Base-by-base conservation (phyloP, 108 stramenopile genomes). In the Nitzschia sp. region DNA sequence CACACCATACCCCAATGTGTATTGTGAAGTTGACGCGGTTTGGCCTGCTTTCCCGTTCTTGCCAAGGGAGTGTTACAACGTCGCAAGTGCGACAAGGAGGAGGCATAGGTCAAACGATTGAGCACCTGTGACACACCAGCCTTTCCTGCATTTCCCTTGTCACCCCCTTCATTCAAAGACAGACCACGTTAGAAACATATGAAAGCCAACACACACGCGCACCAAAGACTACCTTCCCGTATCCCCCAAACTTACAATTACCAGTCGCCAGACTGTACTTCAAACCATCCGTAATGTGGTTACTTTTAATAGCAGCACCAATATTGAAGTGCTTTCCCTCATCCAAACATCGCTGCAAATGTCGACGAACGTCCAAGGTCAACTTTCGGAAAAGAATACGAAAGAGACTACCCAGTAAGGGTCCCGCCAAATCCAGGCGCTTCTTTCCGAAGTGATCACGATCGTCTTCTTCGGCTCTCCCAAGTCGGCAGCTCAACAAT, bases 381-480 rank as follows among this genome's bases (percentile, higher is more conserved):
- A 99, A 76, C 76, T 96, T 96, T 30, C 92, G 69, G 75, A 99
- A 98, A 38, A 99, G 83, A 56, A 95, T 70, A 32, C 97, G 88
- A 75, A 99, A 99, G 33, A 98, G 80, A 32, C 96, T 94, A 19
- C 95, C 96, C 26, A 99, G 68, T 48, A 99, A 71, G 13, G 97
- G 95, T 46, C 99, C 99, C n/a, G 98, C 98, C 79, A 99, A 80
- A 85, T 99, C 99, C 36, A 99, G 68, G 23, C 99, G 91, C 76
- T 99, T 99, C 90, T 99, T 99, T 61, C 98, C 99, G 84, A 97
- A 99, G 63, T 99, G 98, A 84, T 99, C 99, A 56, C 98, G 91
- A 79, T 99, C 99, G 81, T 99, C 98, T 69, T 98, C 96, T 23
- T 95, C 90, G 26, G 88, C 69, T 16, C 98, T 89, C 15, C 97